These are phyloP conservation scores for Nakazawaea anatomiae DNA, from an alignment of 805 yeast species.

Conservation along the genomic window DNA sequence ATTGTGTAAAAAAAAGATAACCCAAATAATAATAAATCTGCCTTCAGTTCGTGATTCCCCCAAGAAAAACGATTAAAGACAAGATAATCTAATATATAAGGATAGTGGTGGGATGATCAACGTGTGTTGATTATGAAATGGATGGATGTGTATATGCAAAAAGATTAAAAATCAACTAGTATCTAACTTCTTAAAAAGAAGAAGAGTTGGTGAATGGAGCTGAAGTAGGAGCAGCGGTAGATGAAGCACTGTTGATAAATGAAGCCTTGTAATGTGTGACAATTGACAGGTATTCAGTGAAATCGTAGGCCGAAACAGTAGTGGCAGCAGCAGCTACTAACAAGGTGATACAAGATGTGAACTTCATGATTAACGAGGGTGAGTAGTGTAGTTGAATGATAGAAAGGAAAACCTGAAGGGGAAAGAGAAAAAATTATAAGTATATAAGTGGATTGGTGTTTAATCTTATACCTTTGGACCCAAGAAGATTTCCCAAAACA, in stretches of 20 bases:
- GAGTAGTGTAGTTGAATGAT: too few species aligned
- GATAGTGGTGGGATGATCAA: too few species aligned
- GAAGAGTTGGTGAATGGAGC: slow-evolving; percentile 10
- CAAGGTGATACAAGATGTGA: slow-evolving; percentile 7
- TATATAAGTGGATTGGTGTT: neutral
- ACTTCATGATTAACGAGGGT: slow-evolving; percentile 1
- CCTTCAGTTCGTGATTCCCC: too few species aligned
- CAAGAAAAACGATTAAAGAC: too few species aligned
- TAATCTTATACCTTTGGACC: neutral
- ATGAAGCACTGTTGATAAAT: slow-evolving; percentile 10
- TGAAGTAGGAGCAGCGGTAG: slow-evolving; percentile 7
- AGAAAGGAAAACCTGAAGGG: too few species aligned
- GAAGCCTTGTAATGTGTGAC: slow-evolving; percentile 9
- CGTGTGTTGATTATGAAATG: too few species aligned
- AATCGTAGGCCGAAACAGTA: slow-evolving; percentile 6
- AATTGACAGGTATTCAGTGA: slow-evolving; percentile 1
- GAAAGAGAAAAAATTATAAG: neutral
- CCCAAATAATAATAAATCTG: too few species aligned
- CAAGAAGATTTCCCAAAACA: neutral
- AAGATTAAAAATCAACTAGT: too few species aligned
- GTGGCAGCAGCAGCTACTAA: slow-evolving; percentile 6
- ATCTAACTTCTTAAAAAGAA: neutral
- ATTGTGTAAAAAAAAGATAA: too few species aligned
- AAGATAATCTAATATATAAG: too few species aligned
- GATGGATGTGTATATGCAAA: too few species aligned